Percentiles rank a stretch among this genome's conserved stretches.
These are phyloP conservation scores for Pseudogymnoascus sp. DNA, from an alignment of 2,329 filamentous ascomycete genomes.

Conservation along the genomic window DNA sequence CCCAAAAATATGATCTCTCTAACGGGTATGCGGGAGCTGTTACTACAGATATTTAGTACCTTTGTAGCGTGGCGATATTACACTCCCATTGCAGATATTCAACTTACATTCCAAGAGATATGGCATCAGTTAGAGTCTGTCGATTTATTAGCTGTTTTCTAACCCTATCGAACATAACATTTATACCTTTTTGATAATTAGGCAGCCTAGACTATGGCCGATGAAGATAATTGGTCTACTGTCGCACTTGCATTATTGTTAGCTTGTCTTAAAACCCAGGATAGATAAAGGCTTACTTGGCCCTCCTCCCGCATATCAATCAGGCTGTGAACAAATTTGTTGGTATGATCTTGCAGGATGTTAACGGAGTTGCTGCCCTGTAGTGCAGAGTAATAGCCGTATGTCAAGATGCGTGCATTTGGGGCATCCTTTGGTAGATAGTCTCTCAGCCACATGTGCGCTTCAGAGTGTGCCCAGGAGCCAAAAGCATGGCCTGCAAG, in stretches of 20 bases:
- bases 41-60: neutral
- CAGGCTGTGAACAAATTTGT: neutral
- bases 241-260: neutral
- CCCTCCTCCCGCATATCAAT: neutral
- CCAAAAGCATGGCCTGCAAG: conserved; percentile 16
- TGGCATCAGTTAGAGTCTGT: neutral
- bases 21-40: conserved; percentile 9
- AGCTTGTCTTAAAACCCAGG: neutral
- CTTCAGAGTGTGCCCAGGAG: conserved; percentile 6
- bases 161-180: neutral
- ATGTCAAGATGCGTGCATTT: conserved; percentile 15
- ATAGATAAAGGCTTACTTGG: neutral
- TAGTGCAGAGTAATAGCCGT: conserved; percentile 11
- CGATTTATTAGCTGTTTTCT: neutral
- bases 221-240: neutral
- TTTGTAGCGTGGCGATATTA: neutral
- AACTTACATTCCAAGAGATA: neutral
- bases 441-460: conserved; percentile 15
- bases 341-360: neutral
- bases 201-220: neutral
- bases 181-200: neutral
- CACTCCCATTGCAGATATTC: neutral
- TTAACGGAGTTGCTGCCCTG: neutral
- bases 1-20: conserved; percentile 21
- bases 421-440: conserved; percentile 9